Evolutionary conservation across 345 rosid genomes (phyloP).

Genomic region (Psidium guajava): DNA sequence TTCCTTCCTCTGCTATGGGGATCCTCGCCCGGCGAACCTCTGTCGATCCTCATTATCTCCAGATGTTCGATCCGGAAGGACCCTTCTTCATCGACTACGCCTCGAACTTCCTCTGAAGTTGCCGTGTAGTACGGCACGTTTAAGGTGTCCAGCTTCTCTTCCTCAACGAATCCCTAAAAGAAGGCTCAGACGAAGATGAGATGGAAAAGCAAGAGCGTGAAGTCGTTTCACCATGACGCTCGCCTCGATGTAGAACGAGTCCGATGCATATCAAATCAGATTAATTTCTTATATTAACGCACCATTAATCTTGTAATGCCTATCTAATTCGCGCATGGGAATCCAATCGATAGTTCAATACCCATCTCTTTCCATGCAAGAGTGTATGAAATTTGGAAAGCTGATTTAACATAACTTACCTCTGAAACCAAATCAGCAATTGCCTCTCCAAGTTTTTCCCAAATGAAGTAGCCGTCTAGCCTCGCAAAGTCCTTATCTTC

Average conservation of each 20-base stretch:
- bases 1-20: not conserved
- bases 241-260: no score
- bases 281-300: no score
- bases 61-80: not conserved
- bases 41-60: not conserved
- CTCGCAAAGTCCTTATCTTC: not conserved
- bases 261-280: no score
- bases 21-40: not conserved
- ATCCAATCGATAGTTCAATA: no score
- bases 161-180: constrained; percentile 3
- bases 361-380: no score
- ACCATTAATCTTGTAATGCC: no score
- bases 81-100: not conserved
- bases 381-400: no score
- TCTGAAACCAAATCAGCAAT: not conserved
- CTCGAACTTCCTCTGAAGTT: constrained; percentile 1
- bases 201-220: no score
- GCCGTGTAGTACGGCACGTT: constrained; percentile 3
- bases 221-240: no score
- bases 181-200: not conserved
- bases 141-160: constrained; percentile 14
- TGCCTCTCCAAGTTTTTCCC: constrained; percentile 4
- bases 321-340: no score
- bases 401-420: not conserved
- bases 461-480: not conserved